Percentiles rank a stretch among this genome's conserved stretches.
Evolutionary conservation across 257 asterid species (phyloP).

Genomic region (Hygrophila difformis): DNA sequence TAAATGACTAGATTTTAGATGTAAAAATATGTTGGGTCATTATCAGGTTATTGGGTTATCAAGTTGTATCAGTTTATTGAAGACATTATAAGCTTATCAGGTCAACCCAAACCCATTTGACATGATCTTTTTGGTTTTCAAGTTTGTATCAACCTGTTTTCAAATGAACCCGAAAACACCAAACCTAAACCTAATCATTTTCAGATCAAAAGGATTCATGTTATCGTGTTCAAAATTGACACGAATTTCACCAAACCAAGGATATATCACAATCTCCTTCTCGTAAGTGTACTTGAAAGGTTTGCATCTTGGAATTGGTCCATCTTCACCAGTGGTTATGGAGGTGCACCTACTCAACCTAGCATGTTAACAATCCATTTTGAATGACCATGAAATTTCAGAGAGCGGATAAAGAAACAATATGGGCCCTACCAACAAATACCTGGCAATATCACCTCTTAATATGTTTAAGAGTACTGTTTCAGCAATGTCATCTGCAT

Average conservation of each 20-base stretch:
- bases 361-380: constrained; percentile 16
- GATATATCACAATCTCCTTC: constrained; percentile 99
- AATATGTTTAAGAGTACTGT: constrained; percentile 89
- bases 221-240: too few species aligned
- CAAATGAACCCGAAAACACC: too few species aligned
- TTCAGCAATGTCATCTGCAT: constrained; percentile 98
- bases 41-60: too few species aligned
- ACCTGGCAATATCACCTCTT: constrained; percentile 99
- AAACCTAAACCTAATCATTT: too few species aligned
- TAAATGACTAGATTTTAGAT: not conserved
- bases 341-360: constrained; percentile 94
- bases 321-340: constrained; percentile 92
- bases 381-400: constrained; percentile 11
- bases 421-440: constrained; percentile 5
- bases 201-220: too few species aligned
- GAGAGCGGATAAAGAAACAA: constrained; percentile 1
- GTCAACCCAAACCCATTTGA: too few species aligned
- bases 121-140: too few species aligned
- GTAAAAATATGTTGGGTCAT: too few species aligned
- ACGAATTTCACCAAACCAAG: constrained; percentile 30
- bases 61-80: too few species aligned
- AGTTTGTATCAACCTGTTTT: too few species aligned
- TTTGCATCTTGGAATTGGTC: constrained; percentile 99
- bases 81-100: too few species aligned
- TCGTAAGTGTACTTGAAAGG: constrained; percentile 97